Percentiles rank a stretch among this genome's conserved stretches.
phyloP scores from a whole-genome alignment of 768 basidiomycete species.

The Termitomyces sp. region DNA sequence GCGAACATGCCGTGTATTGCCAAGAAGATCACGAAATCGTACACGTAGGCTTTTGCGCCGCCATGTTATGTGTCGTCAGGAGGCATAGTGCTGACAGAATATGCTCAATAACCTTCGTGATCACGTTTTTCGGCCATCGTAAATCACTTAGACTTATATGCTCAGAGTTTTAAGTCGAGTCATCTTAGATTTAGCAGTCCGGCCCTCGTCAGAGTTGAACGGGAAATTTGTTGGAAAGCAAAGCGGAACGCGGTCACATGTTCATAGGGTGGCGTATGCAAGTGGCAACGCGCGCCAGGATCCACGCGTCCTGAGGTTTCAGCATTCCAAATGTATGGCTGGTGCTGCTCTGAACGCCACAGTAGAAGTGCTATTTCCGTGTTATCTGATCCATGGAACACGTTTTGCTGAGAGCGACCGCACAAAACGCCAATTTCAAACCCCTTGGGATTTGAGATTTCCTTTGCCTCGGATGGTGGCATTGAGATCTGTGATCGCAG shows the following conservation, averaged over 20 bases:
- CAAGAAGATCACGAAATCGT: not conserved
- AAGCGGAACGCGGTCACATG: slow-evolving; percentile 7
- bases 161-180: slow-evolving; percentile 4
- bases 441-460: not conserved
- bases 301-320: not conserved
- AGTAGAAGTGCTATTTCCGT: not conserved
- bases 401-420: not conserved
- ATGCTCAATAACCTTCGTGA: slow-evolving; percentile 11
- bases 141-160: slow-evolving; percentile 1
- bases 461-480: not conserved
- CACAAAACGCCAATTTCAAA: not conserved
- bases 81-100: slow-evolving; percentile 9
- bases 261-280: slow-evolving; percentile 2
- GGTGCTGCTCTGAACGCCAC: not conserved
- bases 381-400: not conserved
- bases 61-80: slow-evolving; percentile 7
- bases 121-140: slow-evolving; percentile 1
- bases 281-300: not conserved
- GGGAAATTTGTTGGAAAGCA: not conserved
- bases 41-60: slow-evolving; percentile 6
- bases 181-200: not conserved
- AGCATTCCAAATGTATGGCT: not conserved
- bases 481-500: not conserved
- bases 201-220: not conserved
- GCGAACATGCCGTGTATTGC: not conserved